These are phyloP conservation scores for Aureobasidium sp. DNA, from an alignment of 2,329 filamentous ascomycete species.

Conservation along the genomic window DNA sequence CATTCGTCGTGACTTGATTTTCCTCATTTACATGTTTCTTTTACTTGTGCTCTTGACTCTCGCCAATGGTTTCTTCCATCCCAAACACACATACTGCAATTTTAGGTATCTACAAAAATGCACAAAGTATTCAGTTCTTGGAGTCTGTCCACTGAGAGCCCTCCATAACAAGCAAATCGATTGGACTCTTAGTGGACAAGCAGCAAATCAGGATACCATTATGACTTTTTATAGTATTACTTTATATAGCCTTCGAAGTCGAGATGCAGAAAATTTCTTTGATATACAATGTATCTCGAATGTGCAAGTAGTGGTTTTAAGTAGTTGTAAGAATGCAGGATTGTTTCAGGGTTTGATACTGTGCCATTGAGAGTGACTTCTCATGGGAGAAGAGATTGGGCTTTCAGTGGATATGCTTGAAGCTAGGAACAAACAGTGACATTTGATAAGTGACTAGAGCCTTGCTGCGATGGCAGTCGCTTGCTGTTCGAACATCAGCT, in stretches of 20 bases:
- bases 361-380: background rate
- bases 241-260: background rate
- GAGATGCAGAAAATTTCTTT: background rate
- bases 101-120: background rate
- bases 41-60: background rate
- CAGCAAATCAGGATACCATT: background rate
- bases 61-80: background rate
- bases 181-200: background rate
- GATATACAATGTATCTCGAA: background rate
- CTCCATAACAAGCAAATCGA: accelerated
- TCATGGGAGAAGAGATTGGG: background rate
- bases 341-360: background rate
- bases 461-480: too few species aligned
- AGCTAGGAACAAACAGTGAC: background rate
- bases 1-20: background rate
- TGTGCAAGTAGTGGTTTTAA: background rate
- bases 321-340: background rate
- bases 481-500: too few species aligned
- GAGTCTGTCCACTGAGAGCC: background rate
- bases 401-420: background rate
- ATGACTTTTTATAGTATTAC: background rate
- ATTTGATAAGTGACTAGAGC: too few species aligned
- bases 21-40: background rate
- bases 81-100: background rate
- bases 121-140: background rate